Base-by-base conservation (phyloP, 1,284 basidiomycete genomes). In the Agroathelia rolfsii region DNA sequence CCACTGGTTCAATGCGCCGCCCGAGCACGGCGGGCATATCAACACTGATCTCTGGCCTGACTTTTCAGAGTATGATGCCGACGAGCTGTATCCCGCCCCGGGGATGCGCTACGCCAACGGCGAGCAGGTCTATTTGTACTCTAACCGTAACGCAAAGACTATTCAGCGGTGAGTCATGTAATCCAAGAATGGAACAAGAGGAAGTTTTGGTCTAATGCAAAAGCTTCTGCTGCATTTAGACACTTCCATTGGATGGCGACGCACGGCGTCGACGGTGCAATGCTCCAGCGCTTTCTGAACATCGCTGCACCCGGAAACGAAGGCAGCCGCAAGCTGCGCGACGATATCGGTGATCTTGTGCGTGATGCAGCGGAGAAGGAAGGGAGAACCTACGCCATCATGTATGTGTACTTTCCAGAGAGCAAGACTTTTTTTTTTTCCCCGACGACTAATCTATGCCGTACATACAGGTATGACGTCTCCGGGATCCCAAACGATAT, bases 181-280 rank as follows among this genome's bases (percentile, higher is more conserved):
- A 3, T n/a, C 27, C 10, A 28, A 9, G 27, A 8, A 28, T 28
- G n/a, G n/a, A n/a, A n/a, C n/a, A n/a, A n/a, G n/a, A n/a, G n/a
- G n/a, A n/a, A n/a, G n/a, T n/a, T n/a, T n/a, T n/a, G n/a, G n/a
- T n/a, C 24, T 34, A 10, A 18, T 9, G 11, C 7, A 11, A 8
- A 6, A 13, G 28, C 12, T 15, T 17, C 23, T 5, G 13, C 18
- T n/a, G n/a, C n/a, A n/a, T n/a, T 19, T 13, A 69, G 76, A 14
- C 83, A 87, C 48, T 85, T 86, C 49, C 67, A 74, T 42, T 84
- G 79, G 79, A 85, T 86, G 83, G 81, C 81, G 5, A 56, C 69
- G 40, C 76, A 83, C 41, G 72, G 73, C 27, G 67, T 87, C 14
- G 79, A 85, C 41, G 83, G 83, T 6, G 78, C 69, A 2, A 83